phyloP scores from a whole-genome alignment of 805 yeast genomes.

The Huiozyma sinensis region DNA sequence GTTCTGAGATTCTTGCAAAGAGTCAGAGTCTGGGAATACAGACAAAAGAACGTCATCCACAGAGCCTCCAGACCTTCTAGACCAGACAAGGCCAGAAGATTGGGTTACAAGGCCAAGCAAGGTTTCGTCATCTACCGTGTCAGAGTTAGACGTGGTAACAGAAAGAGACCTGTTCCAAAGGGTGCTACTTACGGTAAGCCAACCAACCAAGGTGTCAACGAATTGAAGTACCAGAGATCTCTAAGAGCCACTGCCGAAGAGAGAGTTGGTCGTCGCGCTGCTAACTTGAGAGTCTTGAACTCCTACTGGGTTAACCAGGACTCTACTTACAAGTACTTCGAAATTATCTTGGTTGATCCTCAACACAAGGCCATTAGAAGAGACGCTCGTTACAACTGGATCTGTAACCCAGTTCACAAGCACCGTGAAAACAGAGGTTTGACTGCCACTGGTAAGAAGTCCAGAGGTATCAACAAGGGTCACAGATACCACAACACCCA shows the following conservation, averaged over 20 bases:
- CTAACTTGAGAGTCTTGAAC: constrained; percentile 98
- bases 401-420: constrained; percentile 98
- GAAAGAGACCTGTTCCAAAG: constrained; percentile 99
- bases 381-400: constrained; percentile 99
- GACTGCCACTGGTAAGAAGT: constrained; percentile 95
- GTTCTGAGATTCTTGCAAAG: constrained; percentile 97
- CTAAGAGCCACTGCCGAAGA: constrained; percentile 98
- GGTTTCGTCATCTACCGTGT: constrained; percentile 97
- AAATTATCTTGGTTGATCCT: constrained; percentile 96
- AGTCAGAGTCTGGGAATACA: constrained; percentile 99
- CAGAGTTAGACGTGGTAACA: constrained; percentile 99
- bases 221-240: constrained; percentile 98
- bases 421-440: constrained; percentile 99
- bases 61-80: constrained; percentile 97
- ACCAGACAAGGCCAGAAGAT: constrained; percentile 99
- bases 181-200: constrained; percentile 99
- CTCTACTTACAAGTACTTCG: constrained; percentile 98
- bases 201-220: constrained; percentile 99
- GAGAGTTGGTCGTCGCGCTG: constrained; percentile 97
- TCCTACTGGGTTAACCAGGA: constrained; percentile 99
- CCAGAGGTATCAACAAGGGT: constrained; percentile 99
- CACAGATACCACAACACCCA: constrained; percentile 97
- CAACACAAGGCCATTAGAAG: constrained; percentile 97
- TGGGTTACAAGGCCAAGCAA: constrained; percentile 99
- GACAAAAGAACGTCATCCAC: constrained; percentile 98